A percentile compares a stretch with the other conserved stretches of the same genome.
These are phyloP conservation scores for Neurospora cerealis DNA, from an alignment of 495 filamentous ascomycete genomes.

Conservation along the genomic window DNA sequence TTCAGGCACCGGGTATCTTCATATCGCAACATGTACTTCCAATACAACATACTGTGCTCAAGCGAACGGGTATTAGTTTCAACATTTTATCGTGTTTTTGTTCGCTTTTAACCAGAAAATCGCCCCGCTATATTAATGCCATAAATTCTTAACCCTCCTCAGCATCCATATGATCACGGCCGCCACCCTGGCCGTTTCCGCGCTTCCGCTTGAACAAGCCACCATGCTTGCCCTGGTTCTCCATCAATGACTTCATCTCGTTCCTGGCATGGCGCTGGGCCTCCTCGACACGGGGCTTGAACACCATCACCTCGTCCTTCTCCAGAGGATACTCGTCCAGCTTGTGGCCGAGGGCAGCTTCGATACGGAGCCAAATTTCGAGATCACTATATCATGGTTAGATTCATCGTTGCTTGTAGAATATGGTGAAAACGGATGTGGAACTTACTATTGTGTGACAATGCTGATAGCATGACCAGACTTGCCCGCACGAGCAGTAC, in stretches of 20 bases:
- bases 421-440: background rate
- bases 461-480: slow-evolving; percentile 72
- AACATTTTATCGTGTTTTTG: background rate
- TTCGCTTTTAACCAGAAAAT: background rate
- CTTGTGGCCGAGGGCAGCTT: slow-evolving; percentile 69
- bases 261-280: slow-evolving; percentile 73
- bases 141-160: slow-evolving; percentile 52
- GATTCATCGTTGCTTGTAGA: background rate
- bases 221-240: slow-evolving; percentile 60
- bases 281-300: slow-evolving; percentile 68
- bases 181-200: slow-evolving; percentile 16
- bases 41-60: background rate
- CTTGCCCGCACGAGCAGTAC: slow-evolving; percentile 85
- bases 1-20: background rate
- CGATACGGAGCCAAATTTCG: slow-evolving; percentile 78
- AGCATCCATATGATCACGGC: slow-evolving; percentile 66
- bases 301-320: slow-evolving; percentile 83
- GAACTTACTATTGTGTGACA: slow-evolving; percentile 65
- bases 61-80: background rate
- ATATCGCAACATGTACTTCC: background rate
- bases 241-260: slow-evolving; percentile 75
- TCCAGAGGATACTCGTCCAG: slow-evolving; percentile 52
- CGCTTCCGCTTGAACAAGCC: slow-evolving; percentile 46
- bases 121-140: background rate
- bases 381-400: slow-evolving; percentile 43